Evolutionary conservation across 2,329 filamentous ascomycete species (phyloP), one percentile per base, ranked within the genome.

Genomic region (Fusarium pininemorale): DNA sequence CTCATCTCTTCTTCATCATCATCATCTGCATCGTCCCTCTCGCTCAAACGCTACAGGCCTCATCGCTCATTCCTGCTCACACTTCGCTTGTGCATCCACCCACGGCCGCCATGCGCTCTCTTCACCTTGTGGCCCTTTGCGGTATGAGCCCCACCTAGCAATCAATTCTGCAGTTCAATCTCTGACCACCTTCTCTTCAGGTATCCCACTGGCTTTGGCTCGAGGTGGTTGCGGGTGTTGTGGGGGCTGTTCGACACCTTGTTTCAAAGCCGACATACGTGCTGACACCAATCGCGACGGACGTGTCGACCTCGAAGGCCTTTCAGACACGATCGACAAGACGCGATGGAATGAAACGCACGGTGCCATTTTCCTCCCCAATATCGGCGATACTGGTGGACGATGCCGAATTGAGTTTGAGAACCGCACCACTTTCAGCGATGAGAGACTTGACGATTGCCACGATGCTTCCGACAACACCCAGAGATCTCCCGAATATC

Each of bases 231-330:
- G 7, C 32, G 32, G 32, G 28, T 28, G 28, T 28, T 28, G 28
- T 7, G 30, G 30, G 30, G 30, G 30, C 30, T 5, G 30, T 30
- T 30, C 30, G 2, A 4, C 13, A 22, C 41, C 14, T 10, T 6
- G 3, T 9, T 12, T 58, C 18, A 58, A 48, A 20, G 42, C 55
- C 13, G 41, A 60, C 42, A 79, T 79, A 11, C 67, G 65, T 22
- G 82, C 81, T 12, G 82, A 83, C 55, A 81, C 75, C 42, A 82
- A 83, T 57, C 79, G 82, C 12, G 82, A 83, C 47, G 81, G 81
- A 11, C 37, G 57, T 3, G 74, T 83, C 50, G 78, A 82, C 38
- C 45, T 61, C 11, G 6, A 16, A 5, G 59, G 68, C 20, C 4
- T 16, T 10, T 63, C 70, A 1, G 79, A 82, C 53, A n/a, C 69